These are phyloP conservation scores for Phtheirospermum japonicum DNA, from an alignment of 257 asterid species.

Conservation along the genomic window DNA sequence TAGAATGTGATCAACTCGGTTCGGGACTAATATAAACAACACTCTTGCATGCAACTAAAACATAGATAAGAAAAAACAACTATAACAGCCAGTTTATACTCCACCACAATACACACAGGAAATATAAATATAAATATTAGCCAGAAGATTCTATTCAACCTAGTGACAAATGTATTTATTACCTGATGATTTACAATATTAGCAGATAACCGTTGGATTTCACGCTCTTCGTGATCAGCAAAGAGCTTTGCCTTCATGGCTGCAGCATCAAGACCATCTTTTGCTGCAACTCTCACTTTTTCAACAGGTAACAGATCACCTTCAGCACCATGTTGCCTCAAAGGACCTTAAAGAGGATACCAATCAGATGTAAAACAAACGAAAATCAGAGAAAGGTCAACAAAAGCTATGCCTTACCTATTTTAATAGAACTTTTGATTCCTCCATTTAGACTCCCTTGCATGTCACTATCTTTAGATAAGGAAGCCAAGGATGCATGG, in stretches of 20 bases:
- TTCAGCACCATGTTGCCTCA: conserved; percentile 51
- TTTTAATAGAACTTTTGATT: conserved; percentile 32
- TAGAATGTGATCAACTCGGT: no score
- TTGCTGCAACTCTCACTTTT: conserved; percentile 74
- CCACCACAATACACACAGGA: no score
- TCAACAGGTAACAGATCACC: conserved; percentile 55
- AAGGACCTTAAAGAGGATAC: conserved; percentile 40
- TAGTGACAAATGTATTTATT: conserved; percentile 15
- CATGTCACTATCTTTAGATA: conserved; percentile 52
- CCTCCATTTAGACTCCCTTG: conserved; percentile 57
- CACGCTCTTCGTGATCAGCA: conserved; percentile 99
- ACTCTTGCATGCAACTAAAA: no score
- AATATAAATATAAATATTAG: neutral
- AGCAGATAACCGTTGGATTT: conserved; percentile 93
- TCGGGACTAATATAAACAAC: no score
- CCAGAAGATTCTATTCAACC: neutral
- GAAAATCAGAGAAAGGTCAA: conserved; percentile 15
- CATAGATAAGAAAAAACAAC: neutral
- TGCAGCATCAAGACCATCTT: conserved; percentile 94
- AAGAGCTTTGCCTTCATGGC: conserved; percentile 90
- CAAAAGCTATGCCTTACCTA: conserved; percentile 1
- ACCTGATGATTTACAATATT: conserved; percentile 96
- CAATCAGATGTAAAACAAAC: conserved; percentile 6
- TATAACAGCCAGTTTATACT: no score
- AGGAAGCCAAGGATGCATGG: conserved; percentile 73